Base-by-base conservation (phyloP, 2,329 filamentous ascomycete species). In the Juglanconis oblonga region DNA sequence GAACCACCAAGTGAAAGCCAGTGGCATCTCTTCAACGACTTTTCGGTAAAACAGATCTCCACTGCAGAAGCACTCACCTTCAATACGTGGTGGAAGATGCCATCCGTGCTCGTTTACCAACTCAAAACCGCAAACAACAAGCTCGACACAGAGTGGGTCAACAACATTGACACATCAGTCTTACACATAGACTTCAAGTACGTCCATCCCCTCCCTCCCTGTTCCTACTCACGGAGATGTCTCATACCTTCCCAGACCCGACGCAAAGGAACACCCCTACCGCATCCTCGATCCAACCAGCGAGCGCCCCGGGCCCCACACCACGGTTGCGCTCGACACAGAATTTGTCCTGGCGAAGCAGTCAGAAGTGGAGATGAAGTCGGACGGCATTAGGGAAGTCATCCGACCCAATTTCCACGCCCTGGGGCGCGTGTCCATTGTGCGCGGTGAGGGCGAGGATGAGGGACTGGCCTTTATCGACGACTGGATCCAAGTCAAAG, bases 1-100 rank as follows among this genome's bases (percentile, higher is more conserved):
- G 79, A 83, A 47, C 72, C 82, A 0, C 81, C 85, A 1, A 78
- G 77, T 3, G 82, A 86, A 64, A 88, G 85, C 68, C 88, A 89
- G 67, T 99, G 96, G 96, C 92, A 98, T 74, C 76, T 99, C 1
- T 97, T 99, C 78, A 99, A 99, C 67, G 95, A 99, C 74, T 99
- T 99, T 69, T 77, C 97, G 40, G 96, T 99, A 29, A 86, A 90
- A 11, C 87, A 89, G 9, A 85, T 97, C 14, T 85, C 88, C 36
- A 83, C 85, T 33, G 88, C 92, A 63, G 94, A 99, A 71, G 96
- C 94, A 0, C 79, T 98, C 17, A 87, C 89, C 31, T 99, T 98
- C 73, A 93, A 94, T 63, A 86, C 92, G 3, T 83, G 87, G 17
- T 99, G 95, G 95, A 99, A 98, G 77, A 81, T 92, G 53, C 95